Percentiles rank a stretch among this genome's conserved stretches.
These are phyloP conservation scores for Carex pumila DNA, from an alignment of 176 grass and related monocot species.

Conservation along the genomic window DNA sequence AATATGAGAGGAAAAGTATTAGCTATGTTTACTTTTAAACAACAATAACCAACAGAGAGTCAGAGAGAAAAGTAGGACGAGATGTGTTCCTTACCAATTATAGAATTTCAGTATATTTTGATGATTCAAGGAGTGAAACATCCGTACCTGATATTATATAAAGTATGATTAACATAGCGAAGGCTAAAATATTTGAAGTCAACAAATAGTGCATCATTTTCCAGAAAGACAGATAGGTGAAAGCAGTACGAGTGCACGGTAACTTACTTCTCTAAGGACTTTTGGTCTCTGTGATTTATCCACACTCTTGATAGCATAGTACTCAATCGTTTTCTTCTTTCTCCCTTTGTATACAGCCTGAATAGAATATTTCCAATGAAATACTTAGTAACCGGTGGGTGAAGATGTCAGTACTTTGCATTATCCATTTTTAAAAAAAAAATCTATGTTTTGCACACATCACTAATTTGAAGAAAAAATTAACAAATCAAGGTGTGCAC, in stretches of 20 bases:
- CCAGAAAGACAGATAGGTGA: not conserved
- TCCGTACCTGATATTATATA: conserved; percentile 58
- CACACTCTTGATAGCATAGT: conserved; percentile 96
- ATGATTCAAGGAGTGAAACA: conserved; percentile 86
- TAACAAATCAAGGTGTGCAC: conserved; percentile 23
- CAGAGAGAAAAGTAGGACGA: not conserved
- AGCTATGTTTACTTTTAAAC: conserved; percentile 3
- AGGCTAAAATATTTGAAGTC: conserved; percentile 14
- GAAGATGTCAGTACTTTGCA: conserved; percentile 11
- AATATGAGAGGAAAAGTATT: conserved; percentile 8
- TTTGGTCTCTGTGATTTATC: conserved; percentile 94
- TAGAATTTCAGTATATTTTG: conserved; percentile 80
- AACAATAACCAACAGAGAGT: conserved; percentile 4
- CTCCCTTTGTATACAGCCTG: conserved; percentile 92
- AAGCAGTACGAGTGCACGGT: not conserved
- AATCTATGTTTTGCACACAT: not conserved
- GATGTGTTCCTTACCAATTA: conserved; percentile 55
- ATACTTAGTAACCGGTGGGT: not conserved
- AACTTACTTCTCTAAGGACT: conserved; percentile 87
- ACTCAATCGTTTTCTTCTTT: conserved; percentile 98
- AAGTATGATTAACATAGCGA: not conserved
- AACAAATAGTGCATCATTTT: conserved; percentile 4
- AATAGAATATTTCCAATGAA: not conserved
- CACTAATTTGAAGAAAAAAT: not conserved
- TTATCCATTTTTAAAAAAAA: not conserved